Evolutionary conservation across 1,139 yeast genomes (phyloP).

Genomic region (Candida pseudocylindracea): DNA sequence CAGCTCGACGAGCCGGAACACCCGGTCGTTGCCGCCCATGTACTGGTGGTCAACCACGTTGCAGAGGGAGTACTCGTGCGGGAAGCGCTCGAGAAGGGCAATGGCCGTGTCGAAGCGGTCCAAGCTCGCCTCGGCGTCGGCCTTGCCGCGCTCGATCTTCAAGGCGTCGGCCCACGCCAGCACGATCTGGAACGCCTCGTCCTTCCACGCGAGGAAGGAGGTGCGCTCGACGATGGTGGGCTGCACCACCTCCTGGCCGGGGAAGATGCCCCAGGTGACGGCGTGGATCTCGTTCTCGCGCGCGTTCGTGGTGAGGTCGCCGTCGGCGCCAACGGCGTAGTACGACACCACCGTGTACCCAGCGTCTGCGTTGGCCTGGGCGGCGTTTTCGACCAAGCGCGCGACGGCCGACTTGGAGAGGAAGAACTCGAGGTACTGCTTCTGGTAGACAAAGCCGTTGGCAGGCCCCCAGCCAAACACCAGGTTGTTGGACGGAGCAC

Average conservation of each 20-base stretch:
- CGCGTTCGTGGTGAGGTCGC: slow-evolving; percentile 41
- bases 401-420: slow-evolving; percentile 35
- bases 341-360: slow-evolving; percentile 34
- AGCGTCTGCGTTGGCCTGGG: slow-evolving; percentile 9
- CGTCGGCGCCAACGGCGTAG: slow-evolving; percentile 51
- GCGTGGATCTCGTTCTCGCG: slow-evolving; percentile 70
- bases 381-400: slow-evolving; percentile 7
- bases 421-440: slow-evolving; percentile 73
- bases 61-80: slow-evolving; percentile 47
- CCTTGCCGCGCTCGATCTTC: slow-evolving; percentile 13
- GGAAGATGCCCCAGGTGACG: slow-evolving; percentile 95
- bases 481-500: slow-evolving; percentile 46
- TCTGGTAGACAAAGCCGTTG: slow-evolving; percentile 82
- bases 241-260: slow-evolving; percentile 76
- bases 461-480: slow-evolving; percentile 92
- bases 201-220: slow-evolving; percentile 90
- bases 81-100: slow-evolving; percentile 23
- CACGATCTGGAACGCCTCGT: slow-evolving; percentile 72
- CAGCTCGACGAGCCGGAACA: slow-evolving; percentile 12
- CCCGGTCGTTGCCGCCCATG: slow-evolving; percentile 21
- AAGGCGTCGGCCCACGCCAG: slow-evolving; percentile 56
- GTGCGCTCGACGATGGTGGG: slow-evolving; percentile 85
- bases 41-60: slow-evolving; percentile 87
- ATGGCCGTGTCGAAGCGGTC: slow-evolving; percentile 9
- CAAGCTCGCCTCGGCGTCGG: slow-evolving; percentile 12